Percentiles rank a stretch among this genome's conserved stretches.
phyloP scores from a whole-genome alignment of 129 eudicot species.

The Saussurea involucrata region DNA sequence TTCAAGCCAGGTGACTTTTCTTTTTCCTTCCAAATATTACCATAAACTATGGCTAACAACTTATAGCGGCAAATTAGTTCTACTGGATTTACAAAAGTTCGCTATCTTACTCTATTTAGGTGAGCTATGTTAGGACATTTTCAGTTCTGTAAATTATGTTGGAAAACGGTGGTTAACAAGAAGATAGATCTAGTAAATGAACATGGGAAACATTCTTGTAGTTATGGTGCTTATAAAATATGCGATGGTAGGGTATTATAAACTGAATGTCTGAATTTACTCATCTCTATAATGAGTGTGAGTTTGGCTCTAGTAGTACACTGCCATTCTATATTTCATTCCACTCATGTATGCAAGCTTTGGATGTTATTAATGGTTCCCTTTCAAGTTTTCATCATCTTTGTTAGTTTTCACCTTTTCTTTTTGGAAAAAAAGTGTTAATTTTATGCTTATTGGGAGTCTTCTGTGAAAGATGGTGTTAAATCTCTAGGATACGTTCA shows the following conservation, averaged over 20 bases:
- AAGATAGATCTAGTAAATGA: background rate
- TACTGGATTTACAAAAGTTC: background rate
- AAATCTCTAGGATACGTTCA: background rate
- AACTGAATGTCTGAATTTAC: background rate
- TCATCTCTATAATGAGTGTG: background rate
- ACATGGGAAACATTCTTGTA: background rate
- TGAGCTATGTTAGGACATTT: background rate
- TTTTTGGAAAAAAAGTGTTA: too few relatives aligned
- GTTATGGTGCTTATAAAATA: background rate
- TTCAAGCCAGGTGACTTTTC: conserved; percentile 74
- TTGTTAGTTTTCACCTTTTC: background rate
- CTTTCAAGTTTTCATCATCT: background rate
- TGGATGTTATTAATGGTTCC: background rate
- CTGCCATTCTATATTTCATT: background rate
- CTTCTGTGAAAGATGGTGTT: background rate
- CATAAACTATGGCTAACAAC: background rate
- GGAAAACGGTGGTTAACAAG: background rate
- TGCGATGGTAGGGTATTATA: background rate
- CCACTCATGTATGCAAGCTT: background rate
- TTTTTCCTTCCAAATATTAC: background rate
- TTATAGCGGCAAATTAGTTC: background rate
- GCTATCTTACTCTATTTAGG: background rate
- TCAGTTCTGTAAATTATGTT: background rate
- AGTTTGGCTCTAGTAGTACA: background rate
- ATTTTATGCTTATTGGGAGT: background rate